These are phyloP conservation scores for Epichloe sp. DNA, from an alignment of 2,329 filamentous ascomycete genomes.

Conservation along the genomic window DNA sequence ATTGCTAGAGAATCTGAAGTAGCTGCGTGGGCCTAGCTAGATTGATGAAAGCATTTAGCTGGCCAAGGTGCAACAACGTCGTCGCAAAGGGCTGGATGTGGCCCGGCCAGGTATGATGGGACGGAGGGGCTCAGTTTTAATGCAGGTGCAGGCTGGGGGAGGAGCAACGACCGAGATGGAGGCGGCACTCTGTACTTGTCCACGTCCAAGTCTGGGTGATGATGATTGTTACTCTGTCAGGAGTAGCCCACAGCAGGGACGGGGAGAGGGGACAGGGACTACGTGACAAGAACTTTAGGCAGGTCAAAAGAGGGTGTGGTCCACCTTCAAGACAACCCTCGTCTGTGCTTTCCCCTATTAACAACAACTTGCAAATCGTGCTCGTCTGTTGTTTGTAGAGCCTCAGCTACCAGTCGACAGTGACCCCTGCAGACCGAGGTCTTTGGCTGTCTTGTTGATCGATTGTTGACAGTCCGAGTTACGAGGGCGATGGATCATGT, in stretches of 20 bases:
- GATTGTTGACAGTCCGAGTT: too few relatives aligned
- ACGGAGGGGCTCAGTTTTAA: constrained; percentile 8
- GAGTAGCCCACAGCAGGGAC: background rate
- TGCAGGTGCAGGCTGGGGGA: constrained; percentile 1
- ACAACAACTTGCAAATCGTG: background rate
- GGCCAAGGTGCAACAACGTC: background rate
- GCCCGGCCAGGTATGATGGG: constrained; percentile 6
- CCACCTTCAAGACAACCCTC: constrained; percentile 3
- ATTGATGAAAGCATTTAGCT: background rate
- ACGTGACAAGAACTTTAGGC: background rate
- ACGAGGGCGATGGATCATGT: too few relatives aligned
- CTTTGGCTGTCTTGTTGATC: background rate
- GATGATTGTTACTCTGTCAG: background rate
- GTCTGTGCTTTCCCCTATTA: background rate
- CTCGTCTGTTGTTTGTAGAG: constrained; percentile 1
- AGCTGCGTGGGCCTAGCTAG: background rate
- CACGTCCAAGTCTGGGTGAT: background rate
- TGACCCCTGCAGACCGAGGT: background rate
- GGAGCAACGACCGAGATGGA: background rate
- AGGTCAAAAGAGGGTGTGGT: background rate
- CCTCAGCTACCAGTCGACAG: background rate
- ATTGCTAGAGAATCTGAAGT: background rate
- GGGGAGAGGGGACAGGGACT: background rate
- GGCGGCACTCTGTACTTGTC: background rate
- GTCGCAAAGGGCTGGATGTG: background rate